Percentiles rank a stretch among this genome's conserved stretches.
Conservation (phyloP, 768 basidiomycete species). For the Suillus subalutaceus region DNA sequence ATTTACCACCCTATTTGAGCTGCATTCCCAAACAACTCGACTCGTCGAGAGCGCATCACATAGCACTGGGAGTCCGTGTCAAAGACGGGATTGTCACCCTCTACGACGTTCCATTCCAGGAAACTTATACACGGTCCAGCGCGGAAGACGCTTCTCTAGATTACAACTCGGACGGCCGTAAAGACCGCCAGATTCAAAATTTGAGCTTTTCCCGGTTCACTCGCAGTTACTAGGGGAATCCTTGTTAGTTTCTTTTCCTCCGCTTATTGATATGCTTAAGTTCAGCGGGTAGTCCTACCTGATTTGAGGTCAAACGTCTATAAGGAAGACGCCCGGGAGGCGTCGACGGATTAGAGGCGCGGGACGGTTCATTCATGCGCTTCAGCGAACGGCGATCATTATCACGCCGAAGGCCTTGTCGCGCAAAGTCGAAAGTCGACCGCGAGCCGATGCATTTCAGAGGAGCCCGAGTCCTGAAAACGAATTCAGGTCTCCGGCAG, state of each 20-base stretch:
- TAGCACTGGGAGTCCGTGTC: conserved; percentile 61
- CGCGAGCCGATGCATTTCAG: conserved; percentile 23
- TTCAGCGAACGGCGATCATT: conserved; percentile 44
- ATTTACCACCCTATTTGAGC: conserved; percentile 81
- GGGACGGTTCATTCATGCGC: background rate
- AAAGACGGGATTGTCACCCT: conserved; percentile 74
- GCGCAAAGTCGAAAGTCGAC: background rate
- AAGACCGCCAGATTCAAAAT: conserved; percentile 75
- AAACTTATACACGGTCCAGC: conserved; percentile 76
- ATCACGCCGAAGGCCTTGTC: conserved; percentile 45
- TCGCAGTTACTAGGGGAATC: conserved; percentile 88
- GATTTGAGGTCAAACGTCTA: conserved; percentile 68
- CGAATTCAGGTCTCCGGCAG: conserved; percentile 31
- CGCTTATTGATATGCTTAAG: conserved; percentile 90
- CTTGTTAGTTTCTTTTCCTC: conserved; percentile 92
- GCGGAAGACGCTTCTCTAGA: conserved; percentile 77
- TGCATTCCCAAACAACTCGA: conserved; percentile 88
- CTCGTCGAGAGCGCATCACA: conserved; percentile 78
- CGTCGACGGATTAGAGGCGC: background rate
- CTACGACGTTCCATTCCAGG: conserved; percentile 80
- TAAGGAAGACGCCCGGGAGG: background rate
- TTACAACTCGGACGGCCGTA: conserved; percentile 68
- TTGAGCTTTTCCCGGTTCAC: conserved; percentile 85
- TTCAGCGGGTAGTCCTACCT: conserved; percentile 84
- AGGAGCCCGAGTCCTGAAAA: background rate